Conservation (phyloP, 805 yeast species). For the Candida dajiaensis region DNA sequence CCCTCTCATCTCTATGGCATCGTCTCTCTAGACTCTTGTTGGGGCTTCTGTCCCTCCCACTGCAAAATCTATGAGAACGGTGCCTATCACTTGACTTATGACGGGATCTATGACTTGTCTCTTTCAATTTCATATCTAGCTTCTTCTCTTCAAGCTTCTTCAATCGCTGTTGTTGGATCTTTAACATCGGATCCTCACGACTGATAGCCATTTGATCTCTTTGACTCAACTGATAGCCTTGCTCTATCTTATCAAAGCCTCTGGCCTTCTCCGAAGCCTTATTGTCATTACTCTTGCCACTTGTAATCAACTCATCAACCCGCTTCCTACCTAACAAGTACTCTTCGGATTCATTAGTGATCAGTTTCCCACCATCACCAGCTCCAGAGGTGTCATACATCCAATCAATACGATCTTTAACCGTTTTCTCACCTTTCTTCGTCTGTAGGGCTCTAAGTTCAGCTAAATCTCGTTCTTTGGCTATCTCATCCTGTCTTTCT, state of each 20-base stretch:
- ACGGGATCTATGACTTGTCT: slow-evolving; percentile 14
- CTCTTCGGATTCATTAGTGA: slow-evolving; percentile 38
- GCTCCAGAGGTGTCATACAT: slow-evolving; percentile 63
- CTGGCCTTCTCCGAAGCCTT: slow-evolving; percentile 15
- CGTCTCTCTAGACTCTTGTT: too few relatives aligned
- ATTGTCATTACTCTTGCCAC: slow-evolving; percentile 4
- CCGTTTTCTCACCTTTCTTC: slow-evolving; percentile 32
- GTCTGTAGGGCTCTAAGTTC: slow-evolving; percentile 46
- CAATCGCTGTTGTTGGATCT: slow-evolving; percentile 27
- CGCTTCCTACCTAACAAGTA: slow-evolving; percentile 47
- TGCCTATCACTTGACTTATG: slow-evolving; percentile 11
- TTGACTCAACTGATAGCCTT: slow-evolving; percentile 9
- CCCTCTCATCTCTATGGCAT: slow-evolving; percentile 2
- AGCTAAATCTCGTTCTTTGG: slow-evolving; percentile 52
- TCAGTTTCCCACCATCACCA: slow-evolving; percentile 22
- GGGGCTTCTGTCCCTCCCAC: slow-evolving; percentile 10
- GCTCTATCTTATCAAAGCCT: slow-evolving; percentile 20
- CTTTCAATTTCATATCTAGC: slow-evolving; percentile 15
- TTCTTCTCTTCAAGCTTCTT: slow-evolving; percentile 13
- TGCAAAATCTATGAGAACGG: slow-evolving; percentile 4
- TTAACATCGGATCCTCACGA: slow-evolving; percentile 47
- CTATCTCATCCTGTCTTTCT: slow-evolving; percentile 58
- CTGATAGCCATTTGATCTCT: slow-evolving; percentile 19
- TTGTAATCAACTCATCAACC: slow-evolving; percentile 33
- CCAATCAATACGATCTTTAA: slow-evolving; percentile 63